A percentile compares a stretch with the other conserved stretches of the same genome.
phyloP scores from a whole-genome alignment of 2,329 filamentous ascomycete genomes.

The Cryphonectria naterciae region DNA sequence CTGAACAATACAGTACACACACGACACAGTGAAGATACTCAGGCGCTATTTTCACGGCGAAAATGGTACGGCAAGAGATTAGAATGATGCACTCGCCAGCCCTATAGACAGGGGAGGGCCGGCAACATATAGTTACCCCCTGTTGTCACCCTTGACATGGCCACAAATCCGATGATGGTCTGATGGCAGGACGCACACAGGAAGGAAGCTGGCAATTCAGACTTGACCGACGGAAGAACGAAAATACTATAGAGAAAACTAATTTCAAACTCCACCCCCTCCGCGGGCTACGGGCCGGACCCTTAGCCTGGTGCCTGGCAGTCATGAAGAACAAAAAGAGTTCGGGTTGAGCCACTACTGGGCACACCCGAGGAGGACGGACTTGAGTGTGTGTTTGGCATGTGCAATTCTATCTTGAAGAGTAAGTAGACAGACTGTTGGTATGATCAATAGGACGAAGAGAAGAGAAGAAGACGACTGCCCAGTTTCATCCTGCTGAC shows the following conservation, averaged over 20 bases:
- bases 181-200: background rate
- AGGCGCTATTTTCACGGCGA: background rate
- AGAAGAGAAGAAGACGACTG: too few species aligned
- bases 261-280: background rate
- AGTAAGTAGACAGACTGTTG: background rate
- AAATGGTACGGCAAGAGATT: background rate
- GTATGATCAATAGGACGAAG: too few species aligned
- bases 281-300: background rate
- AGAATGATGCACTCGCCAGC: background rate
- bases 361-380: background rate
- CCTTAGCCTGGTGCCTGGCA: background rate
- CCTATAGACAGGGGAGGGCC: background rate
- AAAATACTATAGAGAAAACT: background rate
- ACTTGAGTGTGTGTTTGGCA: background rate
- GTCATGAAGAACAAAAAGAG: background rate
- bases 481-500: too few species aligned
- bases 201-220: background rate
- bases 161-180: background rate
- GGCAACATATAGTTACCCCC: background rate
- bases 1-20: background rate
- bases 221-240: background rate
- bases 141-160: background rate
- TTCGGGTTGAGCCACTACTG: background rate
- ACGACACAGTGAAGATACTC: background rate
- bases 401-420: background rate